These are phyloP conservation scores for Nicotiana tomentosiformis DNA, from an alignment of 257 asterid genomes.

Conservation along the genomic window DNA sequence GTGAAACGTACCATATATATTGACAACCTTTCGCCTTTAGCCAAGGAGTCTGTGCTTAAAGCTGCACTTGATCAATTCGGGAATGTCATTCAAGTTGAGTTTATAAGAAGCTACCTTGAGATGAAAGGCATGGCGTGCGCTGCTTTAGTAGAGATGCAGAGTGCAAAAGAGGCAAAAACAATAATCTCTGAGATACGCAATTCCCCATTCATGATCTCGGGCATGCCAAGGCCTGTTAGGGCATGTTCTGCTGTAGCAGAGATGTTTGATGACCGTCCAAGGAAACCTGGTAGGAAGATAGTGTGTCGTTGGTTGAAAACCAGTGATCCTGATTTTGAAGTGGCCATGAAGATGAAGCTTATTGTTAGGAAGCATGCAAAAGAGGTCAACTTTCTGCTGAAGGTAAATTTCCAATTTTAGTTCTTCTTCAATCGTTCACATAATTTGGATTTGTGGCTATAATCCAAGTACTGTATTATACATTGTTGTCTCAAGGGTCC, in stretches of 20 bases:
- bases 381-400: background rate
- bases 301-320: background rate
- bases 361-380: background rate
- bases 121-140: background rate
- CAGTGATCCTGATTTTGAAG: background rate
- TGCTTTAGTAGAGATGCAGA: slow-evolving; percentile 7
- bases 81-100: background rate
- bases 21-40: slow-evolving; percentile 9
- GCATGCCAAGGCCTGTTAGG: slow-evolving; percentile 13
- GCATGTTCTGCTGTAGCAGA: background rate
- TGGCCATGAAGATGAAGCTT: slow-evolving; percentile 9
- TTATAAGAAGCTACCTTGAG: background rate
- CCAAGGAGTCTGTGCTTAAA: background rate
- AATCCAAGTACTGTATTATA: background rate
- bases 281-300: slow-evolving; percentile 5
- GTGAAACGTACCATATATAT: background rate
- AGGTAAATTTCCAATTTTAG: background rate
- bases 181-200: slow-evolving; percentile 3
- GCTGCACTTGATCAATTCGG: slow-evolving; percentile 8
- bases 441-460: background rate
- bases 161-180: background rate
- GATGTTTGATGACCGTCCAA: slow-evolving; percentile 9
- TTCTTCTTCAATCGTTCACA: background rate
- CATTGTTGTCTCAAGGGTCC: background rate
- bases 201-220: slow-evolving; percentile 12